phyloP scores from a whole-genome alignment of 352 stramenopile species.

The Phytophthora citrophthora region DNA sequence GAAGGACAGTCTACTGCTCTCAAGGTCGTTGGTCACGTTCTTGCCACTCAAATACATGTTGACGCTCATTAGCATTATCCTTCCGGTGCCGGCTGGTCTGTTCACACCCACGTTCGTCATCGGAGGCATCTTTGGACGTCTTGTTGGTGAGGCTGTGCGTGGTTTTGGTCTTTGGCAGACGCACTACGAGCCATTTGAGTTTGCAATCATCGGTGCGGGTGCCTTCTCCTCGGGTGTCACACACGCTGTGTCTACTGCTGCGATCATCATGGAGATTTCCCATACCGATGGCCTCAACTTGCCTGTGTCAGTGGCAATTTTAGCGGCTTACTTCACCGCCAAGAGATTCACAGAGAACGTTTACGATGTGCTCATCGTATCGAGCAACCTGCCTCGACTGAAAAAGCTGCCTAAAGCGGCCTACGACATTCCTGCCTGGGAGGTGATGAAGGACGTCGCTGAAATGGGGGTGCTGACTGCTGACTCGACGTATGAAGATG shows the following conservation, averaged over 20 bases:
- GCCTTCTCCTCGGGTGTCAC: constrained; percentile 93
- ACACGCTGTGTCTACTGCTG: constrained; percentile 90
- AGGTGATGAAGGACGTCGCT: constrained; percentile 84
- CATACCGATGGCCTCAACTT: constrained; percentile 86
- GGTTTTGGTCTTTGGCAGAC: constrained; percentile 66
- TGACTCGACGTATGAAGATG: constrained; percentile 76
- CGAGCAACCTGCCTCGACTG: constrained; percentile 75
- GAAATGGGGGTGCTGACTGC: constrained; percentile 69
- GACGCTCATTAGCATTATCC: constrained; percentile 76
- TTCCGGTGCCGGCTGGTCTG: constrained; percentile 77
- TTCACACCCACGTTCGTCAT: constrained; percentile 90
- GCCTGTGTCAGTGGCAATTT: constrained; percentile 88
- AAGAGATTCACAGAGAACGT: constrained; percentile 92
- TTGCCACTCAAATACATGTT: constrained; percentile 82
- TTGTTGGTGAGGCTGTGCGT: constrained; percentile 77
- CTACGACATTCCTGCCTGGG: constrained; percentile 84
- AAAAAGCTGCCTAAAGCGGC: constrained; percentile 85
- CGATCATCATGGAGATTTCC: constrained; percentile 95
- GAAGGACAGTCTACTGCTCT: constrained; percentile 65
- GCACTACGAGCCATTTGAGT: constrained; percentile 91
- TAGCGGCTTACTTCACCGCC: constrained; percentile 91
- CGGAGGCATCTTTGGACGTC: constrained; percentile 82
- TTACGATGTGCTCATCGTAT: constrained; percentile 91
- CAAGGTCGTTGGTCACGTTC: constrained; percentile 77
- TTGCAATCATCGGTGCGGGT: constrained; percentile 91